phyloP scores from a whole-genome alignment of 108 stramenopile species.

The Licmophora abbreviata region DNA sequence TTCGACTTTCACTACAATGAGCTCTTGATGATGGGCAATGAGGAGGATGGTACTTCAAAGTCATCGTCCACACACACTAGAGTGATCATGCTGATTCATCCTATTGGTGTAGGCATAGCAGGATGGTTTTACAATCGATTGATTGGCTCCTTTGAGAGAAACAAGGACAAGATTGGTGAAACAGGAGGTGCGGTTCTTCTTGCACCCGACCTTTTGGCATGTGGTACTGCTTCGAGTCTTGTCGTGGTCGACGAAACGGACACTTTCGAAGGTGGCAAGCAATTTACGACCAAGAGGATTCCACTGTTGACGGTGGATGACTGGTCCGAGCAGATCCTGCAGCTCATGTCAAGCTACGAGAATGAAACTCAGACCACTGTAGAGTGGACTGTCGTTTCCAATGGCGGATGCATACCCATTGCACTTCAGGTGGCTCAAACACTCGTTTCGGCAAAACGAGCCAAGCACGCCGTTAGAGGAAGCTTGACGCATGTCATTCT shows the following conservation, averaged over 20 bases:
- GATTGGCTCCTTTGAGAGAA: conserved; percentile 14
- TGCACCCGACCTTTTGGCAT: conserved; percentile 45
- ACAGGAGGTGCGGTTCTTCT: conserved; percentile 13
- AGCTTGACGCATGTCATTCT: no score
- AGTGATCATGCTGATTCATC: conserved; percentile 48
- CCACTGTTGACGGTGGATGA: conserved; percentile 25
- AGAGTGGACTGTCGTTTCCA: no score
- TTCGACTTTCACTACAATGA: no score
- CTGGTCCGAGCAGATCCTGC: no score
- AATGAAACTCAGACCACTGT: no score
- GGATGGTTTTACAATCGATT: conserved; percentile 58
- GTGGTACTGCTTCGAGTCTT: conserved; percentile 44
- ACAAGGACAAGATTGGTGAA: neutral
- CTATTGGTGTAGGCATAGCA: conserved; percentile 56
- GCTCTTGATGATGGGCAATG: no score
- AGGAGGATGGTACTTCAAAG: no score
- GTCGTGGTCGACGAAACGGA: conserved; percentile 10
- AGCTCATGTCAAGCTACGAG: no score
- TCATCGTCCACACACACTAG: conserved; percentile 8
- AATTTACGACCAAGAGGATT: conserved; percentile 13
- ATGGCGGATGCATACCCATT: no score
- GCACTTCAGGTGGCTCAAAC: no score
- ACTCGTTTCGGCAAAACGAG: no score
- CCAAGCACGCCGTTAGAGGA: no score
- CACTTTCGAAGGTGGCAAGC: neutral